A percentile compares a stretch with the other conserved stretches of the same genome.
phyloP scores from a whole-genome alignment of 768 basidiomycete genomes.

The Suillus sp. region DNA sequence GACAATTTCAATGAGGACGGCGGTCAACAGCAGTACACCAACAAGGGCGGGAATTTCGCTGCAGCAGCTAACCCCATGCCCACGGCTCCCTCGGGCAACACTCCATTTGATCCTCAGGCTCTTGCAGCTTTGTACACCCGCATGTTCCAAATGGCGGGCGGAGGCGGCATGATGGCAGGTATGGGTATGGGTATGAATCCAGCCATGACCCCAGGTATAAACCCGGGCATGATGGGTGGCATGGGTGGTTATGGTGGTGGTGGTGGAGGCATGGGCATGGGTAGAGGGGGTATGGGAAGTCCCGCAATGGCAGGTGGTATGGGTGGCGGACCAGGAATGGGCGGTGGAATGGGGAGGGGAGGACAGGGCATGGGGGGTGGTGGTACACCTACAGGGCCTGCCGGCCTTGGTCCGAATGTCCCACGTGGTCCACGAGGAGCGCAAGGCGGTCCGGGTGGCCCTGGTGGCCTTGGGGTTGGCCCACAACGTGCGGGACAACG shows the following conservation, averaged over 20 bases:
- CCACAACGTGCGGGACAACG: constrained; percentile 71
- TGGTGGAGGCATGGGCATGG: constrained; percentile 35
- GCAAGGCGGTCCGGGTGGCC: constrained; percentile 51
- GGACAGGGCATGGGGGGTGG: constrained; percentile 42
- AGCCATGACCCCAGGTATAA: constrained; percentile 14
- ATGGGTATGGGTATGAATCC: constrained; percentile 41
- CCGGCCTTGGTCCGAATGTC: constrained; percentile 56
- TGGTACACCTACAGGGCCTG: constrained; percentile 37
- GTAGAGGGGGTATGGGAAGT: constrained; percentile 38
- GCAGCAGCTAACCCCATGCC: constrained; percentile 21
- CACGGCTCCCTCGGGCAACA: constrained; percentile 43
- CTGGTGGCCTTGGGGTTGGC: constrained; percentile 56
- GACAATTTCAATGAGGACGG: constrained; percentile 59
- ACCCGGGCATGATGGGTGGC: constrained; percentile 34
- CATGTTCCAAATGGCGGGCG: constrained; percentile 87
- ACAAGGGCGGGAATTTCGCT: constrained; percentile 40
- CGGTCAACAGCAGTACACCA: constrained; percentile 35
- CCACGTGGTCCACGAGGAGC: constrained; percentile 68
- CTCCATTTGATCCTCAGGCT: constrained; percentile 89
- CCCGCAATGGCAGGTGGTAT: constrained; percentile 33
- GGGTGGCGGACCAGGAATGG: constrained; percentile 41
- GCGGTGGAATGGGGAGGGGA: constrained; percentile 44
- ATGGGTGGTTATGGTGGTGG: constrained; percentile 34
- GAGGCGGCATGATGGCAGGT: constrained; percentile 45
- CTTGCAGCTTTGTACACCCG: constrained; percentile 92